These are phyloP conservation scores for Crithidia sp. DNA, from an alignment of 208 protist genomes.

Conservation along the genomic window DNA sequence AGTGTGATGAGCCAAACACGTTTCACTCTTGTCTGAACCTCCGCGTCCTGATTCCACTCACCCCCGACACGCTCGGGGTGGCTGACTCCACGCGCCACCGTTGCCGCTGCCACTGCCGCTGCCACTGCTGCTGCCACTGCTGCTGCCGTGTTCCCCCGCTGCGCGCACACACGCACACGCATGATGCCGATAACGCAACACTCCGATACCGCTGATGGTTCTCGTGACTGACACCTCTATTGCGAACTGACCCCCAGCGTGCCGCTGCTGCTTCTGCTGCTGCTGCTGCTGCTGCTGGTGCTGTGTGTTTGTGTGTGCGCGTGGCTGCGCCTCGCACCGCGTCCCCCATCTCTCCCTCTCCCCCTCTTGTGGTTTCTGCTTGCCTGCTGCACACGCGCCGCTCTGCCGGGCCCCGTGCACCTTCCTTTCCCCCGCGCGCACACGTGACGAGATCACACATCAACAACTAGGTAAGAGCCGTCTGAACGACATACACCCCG, in stretches of 20 bases:
- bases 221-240: slow-evolving; percentile 19
- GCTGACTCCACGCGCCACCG: background rate
- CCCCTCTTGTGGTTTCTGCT: too few species aligned
- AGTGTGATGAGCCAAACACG: background rate
- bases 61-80: background rate
- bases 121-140: too few species aligned
- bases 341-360: too few species aligned
- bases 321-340: background rate
- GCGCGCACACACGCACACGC: background rate
- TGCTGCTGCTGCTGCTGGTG: background rate
- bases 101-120: too few species aligned
- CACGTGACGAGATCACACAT: too few species aligned
- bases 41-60: background rate
- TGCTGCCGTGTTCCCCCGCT: background rate
- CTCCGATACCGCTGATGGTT: slow-evolving; percentile 39
- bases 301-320: background rate
- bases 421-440: too few species aligned
- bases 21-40: slow-evolving; percentile 5
- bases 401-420: too few species aligned
- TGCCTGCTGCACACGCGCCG: too few species aligned
- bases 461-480: too few species aligned
- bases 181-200: slow-evolving; percentile 33
- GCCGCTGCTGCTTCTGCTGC: background rate
- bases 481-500: too few species aligned
- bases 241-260: slow-evolving; percentile 9